Percentiles rank a stretch among this genome's conserved stretches.
Conservation (phyloP, 805 yeast genomes). For the Priceomyces castillae region DNA sequence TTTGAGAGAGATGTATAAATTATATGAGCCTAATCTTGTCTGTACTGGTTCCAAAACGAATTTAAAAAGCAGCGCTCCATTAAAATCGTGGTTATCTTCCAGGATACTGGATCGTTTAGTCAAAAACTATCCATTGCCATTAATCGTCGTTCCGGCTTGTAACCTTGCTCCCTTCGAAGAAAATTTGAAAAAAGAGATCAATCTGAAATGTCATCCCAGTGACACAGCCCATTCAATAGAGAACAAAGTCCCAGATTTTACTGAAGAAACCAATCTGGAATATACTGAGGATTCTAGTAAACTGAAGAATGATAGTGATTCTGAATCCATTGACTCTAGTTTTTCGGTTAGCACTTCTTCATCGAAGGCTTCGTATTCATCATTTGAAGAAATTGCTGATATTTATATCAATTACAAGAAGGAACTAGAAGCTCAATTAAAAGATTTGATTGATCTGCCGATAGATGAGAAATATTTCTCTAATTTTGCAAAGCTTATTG, state of each 20-base stretch:
- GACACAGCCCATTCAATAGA: neutral
- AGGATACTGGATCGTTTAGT: constrained; percentile 64
- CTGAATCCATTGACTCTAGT: constrained; percentile 17
- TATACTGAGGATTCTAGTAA: neutral
- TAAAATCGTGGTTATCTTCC: constrained; percentile 59
- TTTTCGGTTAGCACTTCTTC: constrained; percentile 17
- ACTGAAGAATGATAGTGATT: constrained; percentile 6
- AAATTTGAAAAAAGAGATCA: constrained; percentile 35
- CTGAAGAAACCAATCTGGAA: neutral
- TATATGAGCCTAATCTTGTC: constrained; percentile 61
- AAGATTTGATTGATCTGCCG: constrained; percentile 11
- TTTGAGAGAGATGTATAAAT: constrained; percentile 54
- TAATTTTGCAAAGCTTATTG: constrained; percentile 24
- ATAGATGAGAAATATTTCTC: constrained; percentile 28
- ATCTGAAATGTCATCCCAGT: neutral
- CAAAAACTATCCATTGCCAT: constrained; percentile 61
- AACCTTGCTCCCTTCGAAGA: constrained; percentile 55
- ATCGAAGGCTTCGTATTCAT: constrained; percentile 32
- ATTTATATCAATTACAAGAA: constrained; percentile 29
- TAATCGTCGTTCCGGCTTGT: constrained; percentile 62
- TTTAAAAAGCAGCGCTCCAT: constrained; percentile 42
- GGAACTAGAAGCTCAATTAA: constrained; percentile 17
- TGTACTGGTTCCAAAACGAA: constrained; percentile 55
- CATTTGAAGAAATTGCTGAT: constrained; percentile 39
- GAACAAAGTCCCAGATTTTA: neutral